Percentiles rank a stretch among this genome's conserved stretches.
These are phyloP conservation scores for Eutypella sp. DNA, from an alignment of 2,329 filamentous ascomycete species.

Conservation along the genomic window DNA sequence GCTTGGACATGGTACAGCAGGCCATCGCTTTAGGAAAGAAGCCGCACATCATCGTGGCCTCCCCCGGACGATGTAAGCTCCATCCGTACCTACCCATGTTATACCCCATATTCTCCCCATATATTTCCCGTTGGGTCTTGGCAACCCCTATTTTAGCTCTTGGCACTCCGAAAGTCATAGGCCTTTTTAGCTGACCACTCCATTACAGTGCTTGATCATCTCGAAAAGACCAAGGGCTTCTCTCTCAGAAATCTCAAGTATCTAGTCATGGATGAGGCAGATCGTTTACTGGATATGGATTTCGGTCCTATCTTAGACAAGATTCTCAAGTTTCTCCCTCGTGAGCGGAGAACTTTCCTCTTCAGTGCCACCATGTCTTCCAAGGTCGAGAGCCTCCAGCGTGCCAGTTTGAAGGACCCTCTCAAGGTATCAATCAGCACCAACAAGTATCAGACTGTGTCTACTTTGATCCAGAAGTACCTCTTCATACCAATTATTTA, in stretches of 20 bases:
- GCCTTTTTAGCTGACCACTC: background rate
- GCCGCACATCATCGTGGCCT: constrained; percentile 89
- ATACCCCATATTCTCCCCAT: too few relatives aligned
- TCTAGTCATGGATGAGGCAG: constrained; percentile 92
- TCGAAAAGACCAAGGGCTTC: constrained; percentile 97
- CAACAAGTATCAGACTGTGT: constrained; percentile 86
- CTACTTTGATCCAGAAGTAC: constrained; percentile 81
- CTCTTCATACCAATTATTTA: constrained; percentile 79
- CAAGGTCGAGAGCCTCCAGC: constrained; percentile 88
- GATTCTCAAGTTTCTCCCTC: constrained; percentile 81
- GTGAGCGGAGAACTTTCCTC: constrained; percentile 74
- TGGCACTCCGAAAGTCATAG: background rate
- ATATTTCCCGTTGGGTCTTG: too few relatives aligned
- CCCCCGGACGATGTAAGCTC: constrained; percentile 61
- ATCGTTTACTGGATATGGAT: constrained; percentile 86
- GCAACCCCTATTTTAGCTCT: too few relatives aligned
- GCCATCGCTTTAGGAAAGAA: constrained; percentile 90
- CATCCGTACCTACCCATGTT: background rate
- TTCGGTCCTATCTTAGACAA: constrained; percentile 92
- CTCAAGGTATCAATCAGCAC: constrained; percentile 75
- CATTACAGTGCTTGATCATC: constrained; percentile 66
- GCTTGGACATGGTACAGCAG: constrained; percentile 93
- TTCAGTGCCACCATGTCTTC: constrained; percentile 93
- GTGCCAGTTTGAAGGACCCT: constrained; percentile 81
- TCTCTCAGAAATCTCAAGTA: constrained; percentile 77